These are phyloP conservation scores for Metschnikowia sp. DNA, from an alignment of 805 yeast genomes.

Conservation along the genomic window DNA sequence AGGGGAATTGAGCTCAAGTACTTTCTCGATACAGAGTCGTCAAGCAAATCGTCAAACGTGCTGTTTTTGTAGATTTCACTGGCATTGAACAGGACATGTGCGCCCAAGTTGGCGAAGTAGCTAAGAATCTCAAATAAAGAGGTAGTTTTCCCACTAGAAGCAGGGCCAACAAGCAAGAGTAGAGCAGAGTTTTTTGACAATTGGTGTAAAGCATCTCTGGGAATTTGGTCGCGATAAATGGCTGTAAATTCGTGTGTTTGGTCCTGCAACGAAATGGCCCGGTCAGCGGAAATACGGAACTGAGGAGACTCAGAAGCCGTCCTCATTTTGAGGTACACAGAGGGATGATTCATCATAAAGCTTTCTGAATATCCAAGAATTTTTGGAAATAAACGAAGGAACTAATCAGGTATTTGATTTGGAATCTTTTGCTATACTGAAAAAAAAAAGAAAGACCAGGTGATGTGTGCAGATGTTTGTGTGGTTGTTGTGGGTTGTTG, in stretches of 20 bases:
- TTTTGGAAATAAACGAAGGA: too few species aligned
- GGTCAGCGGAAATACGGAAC: conserved; percentile 10
- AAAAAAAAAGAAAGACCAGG: too few species aligned
- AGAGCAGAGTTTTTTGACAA: conserved; percentile 8
- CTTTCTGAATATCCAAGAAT: too few species aligned
- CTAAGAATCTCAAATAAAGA: conserved; percentile 20
- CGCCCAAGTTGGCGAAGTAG: conserved; percentile 10
- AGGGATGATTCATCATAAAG: not conserved
- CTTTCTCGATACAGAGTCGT: conserved; percentile 7
- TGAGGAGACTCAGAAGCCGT: conserved; percentile 11
- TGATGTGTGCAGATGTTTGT: too few species aligned
- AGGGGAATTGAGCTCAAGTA: conserved; percentile 14
- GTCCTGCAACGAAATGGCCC: conserved; percentile 20
- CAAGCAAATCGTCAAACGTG: conserved; percentile 25
- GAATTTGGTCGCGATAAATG: conserved; percentile 11
- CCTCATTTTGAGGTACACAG: conserved; percentile 23
- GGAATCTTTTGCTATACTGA: too few species aligned
- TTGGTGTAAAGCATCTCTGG: conserved; percentile 2
- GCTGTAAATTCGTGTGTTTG: conserved; percentile 21
- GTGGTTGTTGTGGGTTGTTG: too few species aligned
- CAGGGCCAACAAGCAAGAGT: conserved; percentile 13
- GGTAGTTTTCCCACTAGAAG: conserved; percentile 29
- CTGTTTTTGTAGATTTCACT: conserved; percentile 28
- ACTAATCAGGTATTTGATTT: too few species aligned
- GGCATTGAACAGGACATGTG: conserved; percentile 20